These are phyloP conservation scores for Rossbeevera mucosa DNA, from an alignment of 768 basidiomycete genomes.

Conservation along the genomic window DNA sequence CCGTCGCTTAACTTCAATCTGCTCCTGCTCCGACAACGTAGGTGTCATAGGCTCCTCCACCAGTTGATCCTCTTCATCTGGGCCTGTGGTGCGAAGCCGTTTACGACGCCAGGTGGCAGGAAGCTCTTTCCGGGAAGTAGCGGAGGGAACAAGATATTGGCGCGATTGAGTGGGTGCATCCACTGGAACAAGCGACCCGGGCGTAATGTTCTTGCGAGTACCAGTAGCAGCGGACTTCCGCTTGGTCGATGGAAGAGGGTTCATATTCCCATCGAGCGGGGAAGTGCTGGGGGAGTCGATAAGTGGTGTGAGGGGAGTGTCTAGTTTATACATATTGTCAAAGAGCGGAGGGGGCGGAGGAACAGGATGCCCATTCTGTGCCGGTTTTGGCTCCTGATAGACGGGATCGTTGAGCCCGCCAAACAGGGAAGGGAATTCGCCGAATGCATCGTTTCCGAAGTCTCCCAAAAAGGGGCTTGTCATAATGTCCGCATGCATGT, in stretches of 20 bases:
- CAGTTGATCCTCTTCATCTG: constrained; percentile 45
- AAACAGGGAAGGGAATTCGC: constrained; percentile 33
- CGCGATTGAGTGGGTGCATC: constrained; percentile 80
- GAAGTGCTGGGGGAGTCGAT: constrained; percentile 37
- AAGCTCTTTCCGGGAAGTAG: constrained; percentile 74
- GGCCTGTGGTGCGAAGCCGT: constrained; percentile 47
- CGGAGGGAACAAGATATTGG: constrained; percentile 65
- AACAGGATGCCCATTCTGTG: constrained; percentile 7
- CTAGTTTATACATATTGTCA: constrained; percentile 41
- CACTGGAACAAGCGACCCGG: constrained; percentile 58
- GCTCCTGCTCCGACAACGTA: constrained; percentile 53
- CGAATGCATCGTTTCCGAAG: constrained; percentile 30
- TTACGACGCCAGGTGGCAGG: constrained; percentile 67
- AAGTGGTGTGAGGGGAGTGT: constrained; percentile 47
- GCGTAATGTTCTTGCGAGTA: constrained; percentile 68
- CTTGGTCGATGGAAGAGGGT: constrained; percentile 15
- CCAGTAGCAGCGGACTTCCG: constrained; percentile 47
- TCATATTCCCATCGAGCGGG: constrained; percentile 20
- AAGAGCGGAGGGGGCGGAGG: constrained; percentile 24
- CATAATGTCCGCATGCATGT: constrained; percentile 36
- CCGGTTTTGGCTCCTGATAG: constrained; percentile 14
- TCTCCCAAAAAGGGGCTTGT: constrained; percentile 41
- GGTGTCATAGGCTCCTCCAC: constrained; percentile 28
- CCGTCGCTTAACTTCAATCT: constrained; percentile 72
- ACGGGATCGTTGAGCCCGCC: constrained; percentile 13